Conservation (phyloP, 2,329 filamentous ascomycete species). For the Talaromyces islandicus region DNA sequence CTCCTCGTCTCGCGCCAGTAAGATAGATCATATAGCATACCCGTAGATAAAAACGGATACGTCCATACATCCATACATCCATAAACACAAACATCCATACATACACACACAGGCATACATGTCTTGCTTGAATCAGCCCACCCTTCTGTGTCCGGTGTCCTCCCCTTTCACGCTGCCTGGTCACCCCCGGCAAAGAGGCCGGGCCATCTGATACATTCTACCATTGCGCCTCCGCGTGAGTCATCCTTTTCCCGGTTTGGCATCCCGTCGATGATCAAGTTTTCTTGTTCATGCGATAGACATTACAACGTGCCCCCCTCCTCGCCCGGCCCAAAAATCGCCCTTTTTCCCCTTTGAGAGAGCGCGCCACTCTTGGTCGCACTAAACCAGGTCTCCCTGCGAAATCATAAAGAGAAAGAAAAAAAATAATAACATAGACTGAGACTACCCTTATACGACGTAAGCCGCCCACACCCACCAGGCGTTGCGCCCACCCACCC, state of each 20-base stretch:
- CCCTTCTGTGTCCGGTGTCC: slow-evolving; percentile 5
- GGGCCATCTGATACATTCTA: slow-evolving; percentile 16
- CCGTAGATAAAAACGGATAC: neutral
- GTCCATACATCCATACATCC: neutral
- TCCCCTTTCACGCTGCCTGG: slow-evolving; percentile 10
- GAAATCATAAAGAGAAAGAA: neutral
- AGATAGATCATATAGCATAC: neutral
- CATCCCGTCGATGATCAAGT: slow-evolving; percentile 13
- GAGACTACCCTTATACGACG: neutral
- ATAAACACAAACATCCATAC: too few relatives aligned
- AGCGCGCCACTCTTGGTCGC: neutral
- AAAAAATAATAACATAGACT: neutral
- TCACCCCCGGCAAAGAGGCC: slow-evolving; percentile 9
- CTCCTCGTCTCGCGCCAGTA: neutral
- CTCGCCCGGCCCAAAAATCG: slow-evolving; percentile 11
- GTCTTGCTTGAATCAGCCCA: slow-evolving; percentile 8
- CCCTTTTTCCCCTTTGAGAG: slow-evolving; percentile 16
- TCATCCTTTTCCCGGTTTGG: slow-evolving; percentile 15
- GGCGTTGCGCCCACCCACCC: neutral
- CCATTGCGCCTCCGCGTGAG: slow-evolving; percentile 11
- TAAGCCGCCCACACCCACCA: neutral
- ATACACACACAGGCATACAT: neutral
- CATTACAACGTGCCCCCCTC: slow-evolving; percentile 18
- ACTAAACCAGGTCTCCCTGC: neutral
- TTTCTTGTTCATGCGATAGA: slow-evolving; percentile 13